A percentile compares a stretch with the other conserved stretches of the same genome.
Conservation (phyloP, 2,329 filamentous ascomycete species). For the Cercospora sp. region DNA sequence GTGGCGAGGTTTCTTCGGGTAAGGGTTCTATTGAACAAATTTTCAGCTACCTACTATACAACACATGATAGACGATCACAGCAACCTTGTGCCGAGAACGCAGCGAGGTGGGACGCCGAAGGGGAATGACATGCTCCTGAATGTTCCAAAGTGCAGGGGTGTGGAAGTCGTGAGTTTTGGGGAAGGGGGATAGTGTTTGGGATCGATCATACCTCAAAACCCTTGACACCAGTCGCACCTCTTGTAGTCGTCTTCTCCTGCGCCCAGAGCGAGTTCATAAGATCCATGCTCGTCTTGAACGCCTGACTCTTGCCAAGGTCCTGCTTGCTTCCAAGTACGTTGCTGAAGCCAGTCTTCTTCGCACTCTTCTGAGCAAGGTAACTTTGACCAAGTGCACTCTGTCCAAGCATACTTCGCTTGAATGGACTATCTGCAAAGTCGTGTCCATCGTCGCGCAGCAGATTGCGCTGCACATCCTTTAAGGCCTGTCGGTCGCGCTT, state of each 20-base stretch:
- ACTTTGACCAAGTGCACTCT: constrained; percentile 42
- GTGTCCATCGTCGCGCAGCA: constrained; percentile 45
- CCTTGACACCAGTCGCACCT: constrained; percentile 24
- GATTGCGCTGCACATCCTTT: constrained; percentile 62
- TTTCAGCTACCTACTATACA: constrained; percentile 39
- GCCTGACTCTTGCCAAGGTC: constrained; percentile 50
- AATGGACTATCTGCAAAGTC: constrained; percentile 48
- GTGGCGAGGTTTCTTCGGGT: constrained; percentile 35
- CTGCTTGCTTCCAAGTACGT: constrained; percentile 18
- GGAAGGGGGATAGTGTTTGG: constrained; percentile 31
- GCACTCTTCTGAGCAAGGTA: constrained; percentile 38
- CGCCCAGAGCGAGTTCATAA: constrained; percentile 93
- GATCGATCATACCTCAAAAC: constrained; percentile 75
- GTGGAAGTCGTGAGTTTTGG: neutral
- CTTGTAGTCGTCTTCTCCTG: constrained; percentile 53
- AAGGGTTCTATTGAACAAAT: constrained; percentile 35
- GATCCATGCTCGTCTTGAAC: constrained; percentile 85
- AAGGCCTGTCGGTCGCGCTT: constrained; percentile 83
- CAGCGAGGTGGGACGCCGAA: constrained; percentile 25
- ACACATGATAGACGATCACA: constrained; percentile 5
- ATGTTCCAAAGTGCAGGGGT: neutral
- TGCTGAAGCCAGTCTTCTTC: constrained; percentile 32
- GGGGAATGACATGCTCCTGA: neutral
- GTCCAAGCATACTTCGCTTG: constrained; percentile 54
- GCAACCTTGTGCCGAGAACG: neutral